Conservation (phyloP, 257 asterid genomes). For the Gentiana straminea region DNA sequence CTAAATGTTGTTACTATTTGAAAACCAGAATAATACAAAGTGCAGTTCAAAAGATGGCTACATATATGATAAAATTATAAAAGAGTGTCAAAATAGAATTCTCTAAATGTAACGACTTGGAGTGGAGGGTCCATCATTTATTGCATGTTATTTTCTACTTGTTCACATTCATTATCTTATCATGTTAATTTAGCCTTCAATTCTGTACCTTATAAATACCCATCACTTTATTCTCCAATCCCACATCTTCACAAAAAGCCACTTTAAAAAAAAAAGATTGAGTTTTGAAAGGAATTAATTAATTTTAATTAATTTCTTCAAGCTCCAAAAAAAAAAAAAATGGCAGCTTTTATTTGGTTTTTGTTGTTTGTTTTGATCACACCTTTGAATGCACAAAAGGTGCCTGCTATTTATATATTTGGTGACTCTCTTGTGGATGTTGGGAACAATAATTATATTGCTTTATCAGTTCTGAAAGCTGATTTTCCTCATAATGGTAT, state of each 20-base stretch:
- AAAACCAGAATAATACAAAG: too few relatives aligned
- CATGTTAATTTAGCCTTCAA: not conserved
- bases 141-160: not conserved
- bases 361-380: conserved; percentile 10
- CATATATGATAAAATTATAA: too few relatives aligned
- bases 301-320: not conserved
- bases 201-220: not conserved
- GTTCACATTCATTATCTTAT: conserved; percentile 7
- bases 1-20: too few relatives aligned
- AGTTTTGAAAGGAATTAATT: not conserved
- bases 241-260: not conserved
- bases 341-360: not conserved
- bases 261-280: not conserved
- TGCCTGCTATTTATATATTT: conserved; percentile 50
- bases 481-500: conserved; percentile 57
- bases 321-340: not conserved
- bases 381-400: conserved; percentile 24
- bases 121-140: conserved; percentile 1
- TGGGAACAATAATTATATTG: conserved; percentile 57
- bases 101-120: not conserved
- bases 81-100: conserved; percentile 7
- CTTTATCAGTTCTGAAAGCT: conserved; percentile 41
- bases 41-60: too few relatives aligned
- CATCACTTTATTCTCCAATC: not conserved
- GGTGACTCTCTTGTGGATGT: conserved; percentile 83